Evolutionary conservation across 2,329 filamentous ascomycete species (phyloP).

Genomic region (Nemania serpens): DNA sequence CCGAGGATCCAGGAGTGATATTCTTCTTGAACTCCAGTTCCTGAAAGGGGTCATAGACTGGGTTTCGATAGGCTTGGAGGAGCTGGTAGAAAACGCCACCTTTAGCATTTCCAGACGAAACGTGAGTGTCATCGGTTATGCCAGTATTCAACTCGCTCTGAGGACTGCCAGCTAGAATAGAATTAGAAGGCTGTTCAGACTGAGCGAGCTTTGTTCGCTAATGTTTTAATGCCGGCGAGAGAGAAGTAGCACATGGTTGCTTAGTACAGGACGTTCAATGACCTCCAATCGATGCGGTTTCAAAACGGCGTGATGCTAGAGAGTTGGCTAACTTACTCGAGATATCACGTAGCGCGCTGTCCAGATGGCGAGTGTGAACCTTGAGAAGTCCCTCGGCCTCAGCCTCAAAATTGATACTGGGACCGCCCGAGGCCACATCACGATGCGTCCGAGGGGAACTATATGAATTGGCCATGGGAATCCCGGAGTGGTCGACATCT

Average conservation of each 20-base stretch:
- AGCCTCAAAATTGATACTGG: constrained; percentile 10
- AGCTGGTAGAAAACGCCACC: constrained; percentile 36
- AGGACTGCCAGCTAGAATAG: constrained; percentile 6
- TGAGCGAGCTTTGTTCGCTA: neutral
- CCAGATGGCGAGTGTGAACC: constrained; percentile 22
- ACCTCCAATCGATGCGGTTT: neutral
- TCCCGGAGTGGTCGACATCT: constrained; percentile 18
- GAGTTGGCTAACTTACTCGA: constrained; percentile 8
- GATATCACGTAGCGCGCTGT: neutral
- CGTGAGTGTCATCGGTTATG: constrained; percentile 14
- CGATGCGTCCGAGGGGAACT: neutral
- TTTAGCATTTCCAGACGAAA: constrained; percentile 20
- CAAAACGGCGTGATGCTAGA: neutral
- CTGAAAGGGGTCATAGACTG: constrained; percentile 22
- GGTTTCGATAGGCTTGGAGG: constrained; percentile 32
- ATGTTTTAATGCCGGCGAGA: too few species aligned
- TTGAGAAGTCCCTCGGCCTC: constrained; percentile 30
- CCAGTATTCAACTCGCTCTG: neutral
- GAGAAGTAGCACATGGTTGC: neutral
- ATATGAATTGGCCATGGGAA: constrained; percentile 8
- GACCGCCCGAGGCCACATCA: neutral
- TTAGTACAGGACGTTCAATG: neutral
- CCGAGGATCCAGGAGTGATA: constrained; percentile 41
- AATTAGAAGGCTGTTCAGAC: neutral
- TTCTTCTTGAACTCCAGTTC: constrained; percentile 17